These are phyloP conservation scores for Hyphopichia homilentoma DNA, from an alignment of 805 yeast species.

Conservation along the genomic window DNA sequence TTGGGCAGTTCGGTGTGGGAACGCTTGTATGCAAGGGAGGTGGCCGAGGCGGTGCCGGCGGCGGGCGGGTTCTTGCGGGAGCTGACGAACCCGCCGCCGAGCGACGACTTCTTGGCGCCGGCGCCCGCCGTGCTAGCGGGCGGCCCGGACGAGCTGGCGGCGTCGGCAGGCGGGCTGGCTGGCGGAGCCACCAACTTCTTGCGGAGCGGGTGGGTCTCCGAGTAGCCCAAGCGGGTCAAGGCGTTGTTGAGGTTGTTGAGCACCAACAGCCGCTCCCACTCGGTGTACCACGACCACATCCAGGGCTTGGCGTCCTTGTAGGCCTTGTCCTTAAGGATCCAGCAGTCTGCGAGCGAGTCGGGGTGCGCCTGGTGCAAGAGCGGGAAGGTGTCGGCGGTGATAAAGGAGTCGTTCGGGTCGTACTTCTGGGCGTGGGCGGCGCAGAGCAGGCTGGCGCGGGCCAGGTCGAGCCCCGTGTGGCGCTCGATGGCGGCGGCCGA, in stretches of 20 bases:
- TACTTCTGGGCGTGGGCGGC: constrained; percentile 27
- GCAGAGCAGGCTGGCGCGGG: constrained; percentile 8
- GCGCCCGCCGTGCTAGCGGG: too few species aligned
- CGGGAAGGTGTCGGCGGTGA: constrained; percentile 28
- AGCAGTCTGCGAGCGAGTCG: constrained; percentile 4
- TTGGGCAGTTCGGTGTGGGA: constrained; percentile 15
- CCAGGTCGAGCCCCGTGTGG: constrained; percentile 11
- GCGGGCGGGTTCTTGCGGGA: not conserved
- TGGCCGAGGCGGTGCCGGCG: not conserved
- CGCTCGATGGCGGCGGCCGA: constrained; percentile 24
- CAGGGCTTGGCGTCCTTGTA: constrained; percentile 39
- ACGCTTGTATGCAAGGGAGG: constrained; percentile 6
- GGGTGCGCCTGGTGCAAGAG: not conserved
- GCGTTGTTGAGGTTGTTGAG: constrained; percentile 33
- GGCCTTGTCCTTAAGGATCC: constrained; percentile 36
- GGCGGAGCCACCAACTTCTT: constrained; percentile 22
- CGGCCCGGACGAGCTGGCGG: too few species aligned
- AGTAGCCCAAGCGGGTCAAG: constrained; percentile 38
- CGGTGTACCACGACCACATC: constrained; percentile 30
- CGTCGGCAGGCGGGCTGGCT: constrained; percentile 2
- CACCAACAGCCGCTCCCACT: constrained; percentile 27
- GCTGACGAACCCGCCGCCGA: not conserved
- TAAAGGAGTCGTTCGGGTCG: constrained; percentile 28
- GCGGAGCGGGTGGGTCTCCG: constrained; percentile 41
- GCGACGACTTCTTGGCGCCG: too few species aligned